Base-by-base conservation (phyloP, 2,329 filamentous ascomycete genomes). In the Pseudogymnoascus sp. region DNA sequence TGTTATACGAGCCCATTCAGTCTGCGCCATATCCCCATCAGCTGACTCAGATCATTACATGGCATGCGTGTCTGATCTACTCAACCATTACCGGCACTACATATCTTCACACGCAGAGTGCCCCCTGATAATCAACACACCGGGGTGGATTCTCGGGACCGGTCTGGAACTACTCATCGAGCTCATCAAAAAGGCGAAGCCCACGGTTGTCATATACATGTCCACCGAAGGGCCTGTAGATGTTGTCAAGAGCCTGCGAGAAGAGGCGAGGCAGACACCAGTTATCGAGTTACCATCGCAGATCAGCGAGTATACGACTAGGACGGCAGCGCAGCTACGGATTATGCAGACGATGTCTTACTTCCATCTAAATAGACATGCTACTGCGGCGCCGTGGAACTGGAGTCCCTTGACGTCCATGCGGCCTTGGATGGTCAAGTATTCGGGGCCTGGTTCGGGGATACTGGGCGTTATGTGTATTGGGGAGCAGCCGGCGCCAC, bases 291-390 rank as follows among this genome's bases (percentile, higher is more conserved):
- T 91, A 4, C 82, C 86, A 4, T 86, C 87, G 1, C 82, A 86
- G 68, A 74, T 80, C 7, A 79, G 79, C n/a, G 81, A 85, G 42
- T 78, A 78, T 42, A 79, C 79, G 1, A 77, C 81, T 2, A 79
- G 86, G 39, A 89, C 86, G 8, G 81, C 88, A 0, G 80, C 83
- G 0, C 86, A 93, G 66, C 74, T 90, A 2, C 79, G 88, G 61
- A 81, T 82, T 5, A 91, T 93, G 87, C 88, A 92, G 68, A 84
- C 81, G n/a, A 86, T 91, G 80, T 87, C 89, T 0, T 93, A 93
- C 69, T 91, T 93, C 70, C 90, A 93, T 71, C 67, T 78, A 8
- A 68, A 65, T 64, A 65, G 64, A 3, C n/a, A 42, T 61, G 45
- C 66, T 65, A 67, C 62, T 60, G 6, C 4, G 11, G 6, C 18